These are phyloP conservation scores for Yarrowia osloensis DNA, from an alignment of 805 yeast genomes.

Conservation along the genomic window DNA sequence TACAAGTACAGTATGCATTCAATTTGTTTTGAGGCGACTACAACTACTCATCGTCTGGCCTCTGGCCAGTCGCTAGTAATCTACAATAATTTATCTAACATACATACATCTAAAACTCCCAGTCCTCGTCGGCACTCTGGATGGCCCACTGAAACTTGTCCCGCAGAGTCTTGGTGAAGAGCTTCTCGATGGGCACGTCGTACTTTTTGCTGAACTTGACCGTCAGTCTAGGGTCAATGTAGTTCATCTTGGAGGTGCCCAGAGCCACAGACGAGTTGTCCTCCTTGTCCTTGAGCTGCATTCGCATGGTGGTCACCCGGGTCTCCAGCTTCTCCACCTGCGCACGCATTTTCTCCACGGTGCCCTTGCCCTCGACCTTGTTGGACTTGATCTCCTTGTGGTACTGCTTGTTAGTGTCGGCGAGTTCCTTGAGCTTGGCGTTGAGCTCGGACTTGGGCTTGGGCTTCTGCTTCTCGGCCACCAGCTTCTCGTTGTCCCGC, in stretches of 20 bases:
- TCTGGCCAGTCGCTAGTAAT: too few relatives aligned
- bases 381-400: slow-evolving; percentile 60
- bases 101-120: slow-evolving; percentile 64
- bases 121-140: slow-evolving; percentile 81
- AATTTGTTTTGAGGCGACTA: too few relatives aligned
- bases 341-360: slow-evolving; percentile 68
- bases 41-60: too few relatives aligned
- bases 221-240: slow-evolving; percentile 90
- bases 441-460: slow-evolving; percentile 59
- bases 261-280: slow-evolving; percentile 92
- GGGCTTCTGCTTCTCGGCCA: slow-evolving; percentile 56
- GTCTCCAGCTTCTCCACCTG: slow-evolving; percentile 74
- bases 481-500: slow-evolving; percentile 75
- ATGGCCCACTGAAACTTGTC: slow-evolving; percentile 97
- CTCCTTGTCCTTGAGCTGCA: slow-evolving; percentile 87
- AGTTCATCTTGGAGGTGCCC: slow-evolving; percentile 91
- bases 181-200: slow-evolving; percentile 86
- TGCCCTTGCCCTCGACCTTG: slow-evolving; percentile 53
- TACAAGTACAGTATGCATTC: too few relatives aligned
- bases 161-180: slow-evolving; percentile 85
- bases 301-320: slow-evolving; percentile 64
- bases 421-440: slow-evolving; percentile 56
- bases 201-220: slow-evolving; percentile 85
- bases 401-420: slow-evolving; percentile 47
- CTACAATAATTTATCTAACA: slow-evolving; percentile 26